A percentile compares a stretch with the other conserved stretches of the same genome.
phyloP scores from a whole-genome alignment of 371 early-diverging fungal genomes.

The Apophysomyces trapeziformis region DNA sequence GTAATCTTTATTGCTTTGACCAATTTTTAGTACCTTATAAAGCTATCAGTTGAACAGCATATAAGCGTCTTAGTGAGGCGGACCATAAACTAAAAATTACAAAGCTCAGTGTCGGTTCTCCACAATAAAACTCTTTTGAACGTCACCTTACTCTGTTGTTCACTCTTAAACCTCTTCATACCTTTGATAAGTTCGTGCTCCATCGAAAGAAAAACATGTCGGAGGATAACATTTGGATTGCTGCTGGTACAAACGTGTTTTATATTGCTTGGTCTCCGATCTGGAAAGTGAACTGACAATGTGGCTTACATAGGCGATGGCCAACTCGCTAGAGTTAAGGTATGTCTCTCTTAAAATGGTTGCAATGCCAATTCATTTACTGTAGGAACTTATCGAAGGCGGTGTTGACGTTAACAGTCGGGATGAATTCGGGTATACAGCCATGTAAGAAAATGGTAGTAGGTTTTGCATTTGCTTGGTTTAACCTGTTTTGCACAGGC shows the following conservation, averaged over 20 bases:
- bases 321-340: conserved; percentile 48
- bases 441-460: conserved; percentile 52
- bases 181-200: no score
- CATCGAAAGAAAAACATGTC: no score
- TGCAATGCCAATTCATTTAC: background rate
- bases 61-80: no score
- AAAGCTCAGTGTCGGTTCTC: no score
- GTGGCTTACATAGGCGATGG: conserved; percentile 41
- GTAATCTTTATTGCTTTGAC: no score
- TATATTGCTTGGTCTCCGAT: background rate
- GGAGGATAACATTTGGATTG: conserved; percentile 49
- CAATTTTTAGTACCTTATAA: no score
- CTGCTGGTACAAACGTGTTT: conserved; percentile 39
- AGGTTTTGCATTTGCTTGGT: background rate
- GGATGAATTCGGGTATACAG: conserved; percentile 75
- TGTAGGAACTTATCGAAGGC: conserved; percentile 45
- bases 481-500: conserved; percentile 34
- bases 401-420: conserved; percentile 61
- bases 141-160: no score
- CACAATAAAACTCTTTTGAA: no score
- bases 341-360: conserved; percentile 11
- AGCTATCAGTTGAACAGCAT: no score
- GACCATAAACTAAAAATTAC: no score
- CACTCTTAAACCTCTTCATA: no score
- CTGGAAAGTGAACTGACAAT: background rate